These are phyloP conservation scores for Cyanidioschyzon merolae DNA, from an alignment of 23 red algal species.

Conservation along the genomic window DNA sequence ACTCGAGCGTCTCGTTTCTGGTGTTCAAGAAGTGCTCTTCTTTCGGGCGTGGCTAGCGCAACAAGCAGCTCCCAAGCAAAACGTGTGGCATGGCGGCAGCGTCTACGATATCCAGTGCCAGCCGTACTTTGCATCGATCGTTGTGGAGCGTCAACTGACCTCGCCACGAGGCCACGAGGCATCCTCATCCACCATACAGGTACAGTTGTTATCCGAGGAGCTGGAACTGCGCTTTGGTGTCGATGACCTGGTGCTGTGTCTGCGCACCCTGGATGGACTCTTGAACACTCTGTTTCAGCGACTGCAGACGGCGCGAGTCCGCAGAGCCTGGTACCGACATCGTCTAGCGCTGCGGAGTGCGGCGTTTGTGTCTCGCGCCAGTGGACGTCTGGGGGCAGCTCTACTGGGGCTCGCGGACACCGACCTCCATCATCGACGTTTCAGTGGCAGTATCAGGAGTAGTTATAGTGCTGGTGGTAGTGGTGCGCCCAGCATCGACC, in stretches of 20 bases:
- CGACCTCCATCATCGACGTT: too few relatives aligned
- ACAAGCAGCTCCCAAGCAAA: not conserved
- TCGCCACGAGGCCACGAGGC: not conserved
- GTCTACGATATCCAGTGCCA: not conserved
- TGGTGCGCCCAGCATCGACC: too few relatives aligned
- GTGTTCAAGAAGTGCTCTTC: not conserved
- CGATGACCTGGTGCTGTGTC: conserved; percentile 7
- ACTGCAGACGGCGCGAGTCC: not conserved
- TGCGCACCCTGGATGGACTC: not conserved
- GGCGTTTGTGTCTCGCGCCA: too few relatives aligned
- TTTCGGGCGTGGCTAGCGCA: not conserved
- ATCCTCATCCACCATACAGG: not conserved
- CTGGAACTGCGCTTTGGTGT: not conserved
- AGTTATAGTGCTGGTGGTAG: too few relatives aligned
- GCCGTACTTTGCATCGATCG: not conserved
- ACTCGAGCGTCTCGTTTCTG: not conserved
- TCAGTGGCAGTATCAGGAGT: too few relatives aligned
- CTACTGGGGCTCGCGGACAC: too few relatives aligned
- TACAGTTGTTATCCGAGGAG: not conserved
- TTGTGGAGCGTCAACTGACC: not conserved
- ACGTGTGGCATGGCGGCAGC: not conserved
- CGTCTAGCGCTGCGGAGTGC: too few relatives aligned
- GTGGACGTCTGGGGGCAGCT: too few relatives aligned
- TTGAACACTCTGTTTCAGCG: not conserved
- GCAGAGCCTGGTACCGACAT: not conserved